Evolutionary conservation across 139 green algal species (phyloP).

Genomic region (Chlorella sp.): DNA sequence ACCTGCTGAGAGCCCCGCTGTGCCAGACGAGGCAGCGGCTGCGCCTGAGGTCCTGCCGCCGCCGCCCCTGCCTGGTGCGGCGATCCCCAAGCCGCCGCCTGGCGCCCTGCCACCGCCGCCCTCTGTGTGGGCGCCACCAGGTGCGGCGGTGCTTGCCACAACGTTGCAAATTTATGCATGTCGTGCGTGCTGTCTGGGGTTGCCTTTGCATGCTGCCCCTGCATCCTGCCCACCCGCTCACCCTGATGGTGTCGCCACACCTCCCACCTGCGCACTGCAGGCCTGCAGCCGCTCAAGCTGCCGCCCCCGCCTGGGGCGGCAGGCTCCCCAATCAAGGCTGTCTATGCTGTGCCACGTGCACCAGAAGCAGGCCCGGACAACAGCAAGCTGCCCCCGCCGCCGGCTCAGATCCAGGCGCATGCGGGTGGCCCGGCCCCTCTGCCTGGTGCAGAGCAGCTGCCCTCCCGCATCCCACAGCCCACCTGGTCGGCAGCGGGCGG

Average conservation of each 20-base stretch:
- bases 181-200: not conserved
- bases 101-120: not conserved
- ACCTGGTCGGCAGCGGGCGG: not conserved
- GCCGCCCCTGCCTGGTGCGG: not conserved
- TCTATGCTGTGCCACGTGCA: not conserved
- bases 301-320: slow-evolving; percentile 7
- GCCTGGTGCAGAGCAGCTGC: not conserved
- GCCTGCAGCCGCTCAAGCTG: slow-evolving; percentile 10
- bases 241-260: no score
- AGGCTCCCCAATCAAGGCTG: slow-evolving; percentile 14
- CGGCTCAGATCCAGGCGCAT: not conserved
- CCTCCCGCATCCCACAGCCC: slow-evolving; percentile 3
- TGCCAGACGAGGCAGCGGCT: not conserved
- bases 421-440: not conserved
- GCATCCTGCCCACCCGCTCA: not conserved
- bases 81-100: not conserved
- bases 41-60: not conserved
- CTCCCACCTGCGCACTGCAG: not conserved
- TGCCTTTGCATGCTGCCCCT: not conserved
- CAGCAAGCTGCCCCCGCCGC: not conserved
- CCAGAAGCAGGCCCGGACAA: not conserved
- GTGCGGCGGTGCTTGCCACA: not conserved
- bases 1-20: not conserved
- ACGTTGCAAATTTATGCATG: not conserved
- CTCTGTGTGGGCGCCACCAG: not conserved